phyloP scores from a whole-genome alignment of 129 eudicot genomes.

The Rutidosis leptorrhynchoides region DNA sequence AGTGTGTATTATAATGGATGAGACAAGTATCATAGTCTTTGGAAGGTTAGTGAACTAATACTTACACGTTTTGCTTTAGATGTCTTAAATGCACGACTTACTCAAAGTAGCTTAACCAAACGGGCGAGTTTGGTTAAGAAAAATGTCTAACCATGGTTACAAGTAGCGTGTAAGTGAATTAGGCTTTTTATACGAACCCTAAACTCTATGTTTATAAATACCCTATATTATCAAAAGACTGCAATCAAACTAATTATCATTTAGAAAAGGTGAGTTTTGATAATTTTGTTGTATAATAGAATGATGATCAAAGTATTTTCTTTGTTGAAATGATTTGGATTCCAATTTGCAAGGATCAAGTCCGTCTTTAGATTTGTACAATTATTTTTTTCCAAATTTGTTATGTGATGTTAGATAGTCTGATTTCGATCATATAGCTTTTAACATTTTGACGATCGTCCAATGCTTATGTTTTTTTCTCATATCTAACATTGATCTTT shows the following conservation, averaged over 20 bases:
- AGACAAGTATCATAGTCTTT: too few species aligned
- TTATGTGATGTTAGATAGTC: conserved; percentile 8
- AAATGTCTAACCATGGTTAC: not conserved
- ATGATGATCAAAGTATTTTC: too few species aligned
- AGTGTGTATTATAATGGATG: too few species aligned
- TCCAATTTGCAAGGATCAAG: not conserved
- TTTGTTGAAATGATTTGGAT: too few species aligned
- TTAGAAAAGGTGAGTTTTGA: too few species aligned
- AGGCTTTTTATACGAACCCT: not conserved
- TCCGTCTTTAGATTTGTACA: not conserved
- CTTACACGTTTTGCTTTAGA: too few species aligned
- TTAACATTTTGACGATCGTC: conserved; percentile 12
- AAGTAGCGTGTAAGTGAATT: not conserved
- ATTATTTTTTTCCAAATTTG: conserved; percentile 10
- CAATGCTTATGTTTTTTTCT: conserved; percentile 16
- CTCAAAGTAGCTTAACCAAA: not conserved
- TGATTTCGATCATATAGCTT: conserved; percentile 2
- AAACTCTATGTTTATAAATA: not conserved
- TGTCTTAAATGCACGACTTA: not conserved
- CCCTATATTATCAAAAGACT: not conserved
- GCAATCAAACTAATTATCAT: not conserved
- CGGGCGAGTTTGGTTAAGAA: not conserved
- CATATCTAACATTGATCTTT: conserved; percentile 5
- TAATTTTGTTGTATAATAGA: too few species aligned
- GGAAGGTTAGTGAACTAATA: too few species aligned